Evolutionary conservation across 2,329 filamentous ascomycete species (phyloP), one percentile per base, ranked within the genome.

Genomic region (Peltaster fructicola): DNA sequence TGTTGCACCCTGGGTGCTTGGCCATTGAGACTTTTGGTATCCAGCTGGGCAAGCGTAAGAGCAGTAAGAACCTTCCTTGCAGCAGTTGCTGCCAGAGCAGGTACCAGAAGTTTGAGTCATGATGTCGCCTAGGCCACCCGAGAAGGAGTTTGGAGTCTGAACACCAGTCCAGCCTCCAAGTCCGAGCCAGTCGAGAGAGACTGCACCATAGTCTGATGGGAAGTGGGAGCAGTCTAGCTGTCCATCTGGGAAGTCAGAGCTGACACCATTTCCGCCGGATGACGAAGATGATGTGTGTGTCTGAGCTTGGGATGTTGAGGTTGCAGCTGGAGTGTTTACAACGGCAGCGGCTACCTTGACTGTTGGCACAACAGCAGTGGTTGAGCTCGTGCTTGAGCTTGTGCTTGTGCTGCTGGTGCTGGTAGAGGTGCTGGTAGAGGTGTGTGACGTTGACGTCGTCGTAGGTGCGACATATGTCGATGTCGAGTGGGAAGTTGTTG

Each of bases 1-100:
- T 25, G 70, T 80, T 17, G 60, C 45, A 28, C 85, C 88, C 59
- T 95, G 88, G 16, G 65, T 61, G 1, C 47, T 39, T 22, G 88
- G 81, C 76, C 82, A 95, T 49, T 95, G 85, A 3, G 75, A 66
- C 67, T 93, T 93, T 52, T 88, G 72, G 54, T 88, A 91, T 22
- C 85, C 85, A 14, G 72, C 56, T n/a, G 80, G 77, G 61, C 88
- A 98, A 29, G 80, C 73, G 45, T 95, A 95, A 2, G 84, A 91
- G 63, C 85, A 93, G 63, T 84, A 82, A 30, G 61, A 55, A 23
- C 70, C 73, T 7, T 59, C 41, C 6, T 42, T 49, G 56, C 80
- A 85, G 31, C 52, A 52, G 9, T 67, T 53, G 9, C 73, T 76
- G 10, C 56, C 47, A 6, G 32, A 28, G 30, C 54, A 56, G 22